Conservation (phyloP, 148 eudicot species). For the Spergularia marina region DNA sequence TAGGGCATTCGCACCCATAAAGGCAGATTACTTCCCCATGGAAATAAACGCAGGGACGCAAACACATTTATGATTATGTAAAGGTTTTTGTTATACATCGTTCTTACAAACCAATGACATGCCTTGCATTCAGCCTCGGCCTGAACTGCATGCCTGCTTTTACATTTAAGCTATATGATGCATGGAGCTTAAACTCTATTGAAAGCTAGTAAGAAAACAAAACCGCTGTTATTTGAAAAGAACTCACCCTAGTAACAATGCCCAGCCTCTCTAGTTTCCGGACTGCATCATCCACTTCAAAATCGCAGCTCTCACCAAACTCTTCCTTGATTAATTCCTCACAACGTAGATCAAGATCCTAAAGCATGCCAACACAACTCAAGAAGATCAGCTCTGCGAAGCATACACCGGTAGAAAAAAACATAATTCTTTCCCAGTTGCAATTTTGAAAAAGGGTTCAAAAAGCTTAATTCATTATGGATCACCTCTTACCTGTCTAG, state of each 20-base stretch:
- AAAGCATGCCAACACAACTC: conserved; percentile 19
- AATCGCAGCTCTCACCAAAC: conserved; percentile 77
- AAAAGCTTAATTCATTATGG: not conserved
- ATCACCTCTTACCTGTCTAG: conserved; percentile 52
- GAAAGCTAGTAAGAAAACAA: not conserved
- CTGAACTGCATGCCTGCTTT: not conserved
- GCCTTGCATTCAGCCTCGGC: not conserved
- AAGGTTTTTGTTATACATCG: not conserved
- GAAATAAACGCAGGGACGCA: not conserved
- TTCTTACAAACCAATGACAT: too few relatives aligned
- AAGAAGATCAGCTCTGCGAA: not conserved
- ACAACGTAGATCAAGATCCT: conserved; percentile 88
- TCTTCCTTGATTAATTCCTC: conserved; percentile 86
- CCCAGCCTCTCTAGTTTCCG: conserved; percentile 82
- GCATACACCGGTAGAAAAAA: not conserved
- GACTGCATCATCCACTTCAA: conserved; percentile 95
- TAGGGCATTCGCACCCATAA: too few relatives aligned
- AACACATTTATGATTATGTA: not conserved
- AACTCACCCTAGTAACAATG: conserved; percentile 77
- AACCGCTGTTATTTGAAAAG: not conserved
- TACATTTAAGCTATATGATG: not conserved
- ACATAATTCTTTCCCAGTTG: not conserved
- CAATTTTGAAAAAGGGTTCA: not conserved
- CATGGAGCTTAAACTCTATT: not conserved
- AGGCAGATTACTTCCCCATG: not conserved